A percentile compares a stretch with the other conserved stretches of the same genome.
phyloP scores from a whole-genome alignment of 306 rosid genomes.

The Calophaca sinica region DNA sequence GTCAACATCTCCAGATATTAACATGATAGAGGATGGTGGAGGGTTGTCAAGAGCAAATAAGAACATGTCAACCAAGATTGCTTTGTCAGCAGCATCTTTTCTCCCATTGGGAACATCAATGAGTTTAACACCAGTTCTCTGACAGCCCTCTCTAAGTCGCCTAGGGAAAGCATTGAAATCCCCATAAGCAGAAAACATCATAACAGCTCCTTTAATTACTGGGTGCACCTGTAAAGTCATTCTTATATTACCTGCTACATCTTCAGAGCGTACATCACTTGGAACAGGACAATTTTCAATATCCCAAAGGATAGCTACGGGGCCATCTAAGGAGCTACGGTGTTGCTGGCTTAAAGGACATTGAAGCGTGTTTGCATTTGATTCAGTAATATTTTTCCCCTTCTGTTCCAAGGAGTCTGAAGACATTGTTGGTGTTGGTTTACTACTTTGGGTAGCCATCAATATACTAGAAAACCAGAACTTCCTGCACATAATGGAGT shows the following conservation, averaged over 20 bases:
- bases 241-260: conserved; percentile 91
- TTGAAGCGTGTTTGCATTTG: conserved; percentile 59
- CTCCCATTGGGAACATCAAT: conserved; percentile 97
- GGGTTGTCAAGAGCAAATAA: conserved; percentile 97
- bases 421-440: conserved; percentile 48
- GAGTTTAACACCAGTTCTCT: conserved; percentile 95
- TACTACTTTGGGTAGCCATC: conserved; percentile 61
- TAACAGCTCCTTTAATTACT: conserved; percentile 84
- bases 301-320: conserved; percentile 92
- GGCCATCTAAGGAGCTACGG: conserved; percentile 69
- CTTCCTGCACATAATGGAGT: conserved; percentile 51
- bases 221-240: conserved; percentile 97
- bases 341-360: conserved; percentile 62
- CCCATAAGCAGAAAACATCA: conserved; percentile 88
- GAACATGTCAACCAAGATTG: conserved; percentile 97
- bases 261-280: conserved; percentile 94
- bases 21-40: conserved; percentile 95
- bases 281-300: conserved; percentile 98
- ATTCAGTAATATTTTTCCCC: conserved; percentile 58
- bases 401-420: conserved; percentile 65
- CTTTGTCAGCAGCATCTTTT: conserved; percentile 98
- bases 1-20: conserved; percentile 95
- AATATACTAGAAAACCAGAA: conserved; percentile 45
- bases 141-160: conserved; percentile 95
- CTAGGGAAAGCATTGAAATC: conserved; percentile 93